Conservation (phyloP, 768 basidiomycete genomes). For the Gloeopeniophorella convolvens region DNA sequence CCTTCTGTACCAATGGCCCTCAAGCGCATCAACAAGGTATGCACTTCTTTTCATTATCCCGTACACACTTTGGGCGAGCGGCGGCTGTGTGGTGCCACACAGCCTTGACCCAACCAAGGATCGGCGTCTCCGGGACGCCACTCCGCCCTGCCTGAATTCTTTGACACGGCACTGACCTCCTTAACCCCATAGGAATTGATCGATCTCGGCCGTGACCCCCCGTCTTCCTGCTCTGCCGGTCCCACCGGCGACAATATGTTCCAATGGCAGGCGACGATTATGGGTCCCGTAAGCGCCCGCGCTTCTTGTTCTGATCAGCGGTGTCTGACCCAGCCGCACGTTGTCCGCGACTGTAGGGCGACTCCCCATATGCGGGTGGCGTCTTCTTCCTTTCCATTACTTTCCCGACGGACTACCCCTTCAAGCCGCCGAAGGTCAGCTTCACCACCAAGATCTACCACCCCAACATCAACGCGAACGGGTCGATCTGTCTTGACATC, state of each 20-base stretch:
- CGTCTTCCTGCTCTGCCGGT: constrained; percentile 98
- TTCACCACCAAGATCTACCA: constrained; percentile 99
- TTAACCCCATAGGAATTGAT: constrained; percentile 79
- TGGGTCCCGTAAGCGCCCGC: constrained; percentile 83
- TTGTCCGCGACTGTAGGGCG: constrained; percentile 77
- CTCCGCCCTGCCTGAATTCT: constrained; percentile 9
- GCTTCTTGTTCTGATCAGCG: neutral
- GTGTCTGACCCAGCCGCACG: no score
- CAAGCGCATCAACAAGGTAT: constrained; percentile 99
- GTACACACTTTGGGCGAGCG: neutral
- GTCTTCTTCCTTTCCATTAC: constrained; percentile 97
- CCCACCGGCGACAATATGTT: constrained; percentile 98
- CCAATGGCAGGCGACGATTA: constrained; percentile 99
- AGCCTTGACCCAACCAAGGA: constrained; percentile 1
- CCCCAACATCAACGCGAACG: constrained; percentile 99
- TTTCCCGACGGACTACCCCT: constrained; percentile 97
- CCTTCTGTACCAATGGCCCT: constrained; percentile 64
- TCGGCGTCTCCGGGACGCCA: neutral
- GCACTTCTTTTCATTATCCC: constrained; percentile 19
- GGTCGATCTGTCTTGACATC: constrained; percentile 98
- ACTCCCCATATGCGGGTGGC: constrained; percentile 97
- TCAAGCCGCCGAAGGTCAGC: constrained; percentile 98
- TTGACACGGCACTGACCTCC: neutral
- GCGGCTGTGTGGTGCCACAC: neutral
- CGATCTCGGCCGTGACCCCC: constrained; percentile 99